Percentiles rank a stretch among this genome's conserved stretches.
Conservation (phyloP, 306 rosid species). For the Vigna mungo region DNA sequence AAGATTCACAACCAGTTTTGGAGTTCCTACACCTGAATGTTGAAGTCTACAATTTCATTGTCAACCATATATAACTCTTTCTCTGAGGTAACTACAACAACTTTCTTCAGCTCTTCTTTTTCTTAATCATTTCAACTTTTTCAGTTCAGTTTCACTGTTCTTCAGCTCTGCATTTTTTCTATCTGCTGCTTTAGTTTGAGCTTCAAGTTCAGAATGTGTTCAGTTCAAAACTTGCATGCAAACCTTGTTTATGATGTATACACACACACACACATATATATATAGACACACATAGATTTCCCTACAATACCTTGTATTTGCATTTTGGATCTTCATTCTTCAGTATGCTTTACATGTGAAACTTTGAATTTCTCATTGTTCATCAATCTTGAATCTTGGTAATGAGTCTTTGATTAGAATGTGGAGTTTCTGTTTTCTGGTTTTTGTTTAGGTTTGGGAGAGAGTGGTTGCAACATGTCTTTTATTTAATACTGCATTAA, state of each 20-base stretch:
- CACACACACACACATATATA: no score
- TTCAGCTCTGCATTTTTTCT: background rate
- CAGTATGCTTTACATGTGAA: slow-evolving; percentile 2
- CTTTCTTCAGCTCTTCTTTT: slow-evolving; percentile 32
- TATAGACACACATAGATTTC: background rate
- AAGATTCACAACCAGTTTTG: slow-evolving; percentile 7
- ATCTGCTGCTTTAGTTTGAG: background rate
- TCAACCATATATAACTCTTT: slow-evolving; percentile 13
- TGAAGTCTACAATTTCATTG: background rate
- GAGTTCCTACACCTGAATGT: background rate
- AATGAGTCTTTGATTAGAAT: slow-evolving; percentile 5
- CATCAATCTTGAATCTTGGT: background rate
- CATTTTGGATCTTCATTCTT: slow-evolving; percentile 24
- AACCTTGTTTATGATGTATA: background rate
- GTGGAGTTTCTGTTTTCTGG: background rate
- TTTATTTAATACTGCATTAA: background rate
- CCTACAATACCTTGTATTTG: background rate
- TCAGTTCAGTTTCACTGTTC: background rate
- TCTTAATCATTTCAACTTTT: background rate
- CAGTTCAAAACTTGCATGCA: slow-evolving; percentile 21
- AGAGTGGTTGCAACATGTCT: background rate
- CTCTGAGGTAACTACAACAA: slow-evolving; percentile 34
- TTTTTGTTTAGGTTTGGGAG: slow-evolving; percentile 26
- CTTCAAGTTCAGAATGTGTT: background rate
- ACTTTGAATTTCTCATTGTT: background rate